Evolutionary conservation across 1,139 yeast species (phyloP), one percentile per base, ranked within the genome.

Genomic region (Lodderomyces orthopsilosis): DNA sequence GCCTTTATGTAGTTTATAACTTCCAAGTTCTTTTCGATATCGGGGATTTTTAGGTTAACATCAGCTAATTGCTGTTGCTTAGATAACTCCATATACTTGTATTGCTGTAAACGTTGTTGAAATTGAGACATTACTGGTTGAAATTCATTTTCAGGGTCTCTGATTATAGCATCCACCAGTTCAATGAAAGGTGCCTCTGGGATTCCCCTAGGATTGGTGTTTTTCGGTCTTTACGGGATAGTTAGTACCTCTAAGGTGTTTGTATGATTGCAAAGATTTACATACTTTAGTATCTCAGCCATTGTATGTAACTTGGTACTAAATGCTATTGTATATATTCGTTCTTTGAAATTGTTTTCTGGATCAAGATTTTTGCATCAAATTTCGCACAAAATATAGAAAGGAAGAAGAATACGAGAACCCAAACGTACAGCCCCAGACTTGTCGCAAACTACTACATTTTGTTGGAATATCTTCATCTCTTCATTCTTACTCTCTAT

Each of bases 151-250:
- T 78, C 86, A 4, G 81, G 75, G 54, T 79, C 73, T 56, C 78
- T 81, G 53, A 90, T 77, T 53, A 82, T 79, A 46, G 80, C 83
- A 47, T 83, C 94, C 15, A 93, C 95, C 48, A 81, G 80, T 50
- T 87, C 95, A 47, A 94, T 83, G 62, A 94, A 93, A 22, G 95
- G 96, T 1, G 98, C 98, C 57, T 87, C 87, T 9, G 98, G 99
- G 46, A 93, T 93, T 1, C 98, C 98, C 51, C 98, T 76, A 18
- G 96, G 93, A 56, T 91, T 91, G 37, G 83, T 64, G 38, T 73
- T 70, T 18, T 68, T 75, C 10, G 82, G 77, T 58, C 82, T 77
- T 38, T 2, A 10, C 34, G 53, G 58, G 22, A 50, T 54, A 59
- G 51, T 55, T 47, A 57, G 52, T 42, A 57, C 41, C 23, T 57